Evolutionary conservation across 75 land plant species (phyloP).

Genomic region (Ceratopteris richardii): DNA sequence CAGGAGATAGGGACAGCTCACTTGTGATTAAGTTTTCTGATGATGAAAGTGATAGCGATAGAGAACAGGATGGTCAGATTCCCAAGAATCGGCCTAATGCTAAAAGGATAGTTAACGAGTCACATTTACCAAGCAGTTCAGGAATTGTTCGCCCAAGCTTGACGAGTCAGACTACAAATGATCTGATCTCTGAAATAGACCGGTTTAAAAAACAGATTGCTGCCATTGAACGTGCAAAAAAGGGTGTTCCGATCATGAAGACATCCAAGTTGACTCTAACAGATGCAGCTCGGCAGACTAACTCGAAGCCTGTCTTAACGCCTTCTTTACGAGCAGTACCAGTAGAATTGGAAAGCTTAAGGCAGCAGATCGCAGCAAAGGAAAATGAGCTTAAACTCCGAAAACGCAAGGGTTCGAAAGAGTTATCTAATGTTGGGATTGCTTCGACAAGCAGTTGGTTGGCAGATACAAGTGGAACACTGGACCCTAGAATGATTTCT

Average conservation of each 20-base stretch:
- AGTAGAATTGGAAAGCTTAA: conserved; percentile 27
- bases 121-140: not conserved
- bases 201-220: conserved; percentile 27
- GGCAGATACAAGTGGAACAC: not conserved
- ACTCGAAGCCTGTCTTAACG: no score
- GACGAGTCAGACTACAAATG: conserved; percentile 3
- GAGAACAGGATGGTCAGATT: not conserved
- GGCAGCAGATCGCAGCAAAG: conserved; percentile 55
- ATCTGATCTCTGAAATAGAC: conserved; percentile 16
- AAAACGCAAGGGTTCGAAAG: conserved; percentile 4
- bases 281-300: not conserved
- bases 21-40: conserved; percentile 74
- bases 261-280: not conserved
- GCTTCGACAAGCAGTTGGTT: not conserved
- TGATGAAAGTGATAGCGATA: conserved; percentile 63
- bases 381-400: conserved; percentile 51
- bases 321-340: not conserved
- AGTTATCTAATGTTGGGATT: not conserved
- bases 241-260: not conserved
- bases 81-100: not conserved
- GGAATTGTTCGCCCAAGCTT: not conserved
- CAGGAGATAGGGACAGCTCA: conserved; percentile 17
- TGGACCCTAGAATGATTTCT: not conserved
- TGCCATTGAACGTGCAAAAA: conserved; percentile 15
- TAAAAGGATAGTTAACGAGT: not conserved